These are phyloP conservation scores for Tuber borchii DNA, from an alignment of 495 filamentous ascomycete genomes.

Conservation along the genomic window DNA sequence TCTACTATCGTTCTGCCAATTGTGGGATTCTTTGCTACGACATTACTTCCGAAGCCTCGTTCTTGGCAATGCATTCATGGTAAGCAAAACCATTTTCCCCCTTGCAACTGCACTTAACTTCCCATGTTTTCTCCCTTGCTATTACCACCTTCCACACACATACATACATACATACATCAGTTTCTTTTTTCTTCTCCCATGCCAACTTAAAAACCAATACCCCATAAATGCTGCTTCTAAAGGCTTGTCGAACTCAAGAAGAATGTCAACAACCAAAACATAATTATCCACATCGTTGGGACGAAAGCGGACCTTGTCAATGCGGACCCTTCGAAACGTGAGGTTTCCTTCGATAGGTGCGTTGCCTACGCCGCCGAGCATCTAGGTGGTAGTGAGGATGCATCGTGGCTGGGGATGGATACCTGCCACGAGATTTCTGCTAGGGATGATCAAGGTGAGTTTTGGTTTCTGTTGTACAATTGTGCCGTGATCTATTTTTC, in stretches of 20 bases:
- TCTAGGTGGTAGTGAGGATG: conserved; percentile 46
- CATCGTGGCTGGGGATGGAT: conserved; percentile 67
- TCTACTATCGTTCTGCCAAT: conserved; percentile 94
- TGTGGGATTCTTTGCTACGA: conserved; percentile 92
- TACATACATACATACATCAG: not conserved
- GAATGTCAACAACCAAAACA: conserved; percentile 49
- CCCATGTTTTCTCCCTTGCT: not conserved
- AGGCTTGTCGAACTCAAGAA: conserved; percentile 43
- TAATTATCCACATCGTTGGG: conserved; percentile 93
- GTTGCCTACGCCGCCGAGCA: conserved; percentile 93
- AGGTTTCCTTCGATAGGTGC: conserved; percentile 87
- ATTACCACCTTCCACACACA: not conserved
- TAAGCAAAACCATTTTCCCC: not conserved
- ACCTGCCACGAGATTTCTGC: conserved; percentile 95
- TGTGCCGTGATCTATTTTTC: not conserved
- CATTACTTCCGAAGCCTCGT: conserved; percentile 79
- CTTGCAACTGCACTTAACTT: not conserved
- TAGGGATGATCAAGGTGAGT: conserved; percentile 71
- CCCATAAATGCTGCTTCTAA: conserved; percentile 2
- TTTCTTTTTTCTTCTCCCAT: conserved; percentile 4
- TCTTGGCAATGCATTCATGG: conserved; percentile 92
- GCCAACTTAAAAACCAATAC: conserved; percentile 5
- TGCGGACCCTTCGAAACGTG: conserved; percentile 62
- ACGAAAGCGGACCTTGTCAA: conserved; percentile 91
- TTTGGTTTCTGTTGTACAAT: not conserved